Percentiles rank a stretch among this genome's conserved stretches.
Conservation (phyloP, 2,329 filamentous ascomycete genomes). For the Sporothrix variecibatus region DNA sequence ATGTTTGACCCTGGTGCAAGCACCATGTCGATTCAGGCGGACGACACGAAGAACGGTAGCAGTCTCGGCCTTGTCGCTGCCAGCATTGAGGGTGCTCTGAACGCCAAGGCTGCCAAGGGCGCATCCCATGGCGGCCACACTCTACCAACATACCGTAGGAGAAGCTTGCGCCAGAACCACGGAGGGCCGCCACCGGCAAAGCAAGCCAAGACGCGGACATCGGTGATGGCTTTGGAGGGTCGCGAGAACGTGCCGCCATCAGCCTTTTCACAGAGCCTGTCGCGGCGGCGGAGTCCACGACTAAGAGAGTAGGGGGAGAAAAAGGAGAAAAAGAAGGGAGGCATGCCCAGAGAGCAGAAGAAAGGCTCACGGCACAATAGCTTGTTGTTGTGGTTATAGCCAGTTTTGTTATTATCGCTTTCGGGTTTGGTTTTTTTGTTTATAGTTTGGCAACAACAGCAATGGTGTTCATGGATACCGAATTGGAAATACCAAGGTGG, state of each 20-base stretch:
- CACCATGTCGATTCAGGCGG: conserved; percentile 40
- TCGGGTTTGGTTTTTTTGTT: background rate
- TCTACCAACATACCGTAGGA: conserved; percentile 52
- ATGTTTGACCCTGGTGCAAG: conserved; percentile 48
- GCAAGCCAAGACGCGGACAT: conserved; percentile 36
- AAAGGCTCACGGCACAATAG: background rate
- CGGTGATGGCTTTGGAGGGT: conserved; percentile 44
- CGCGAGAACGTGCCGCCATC: conserved; percentile 54
- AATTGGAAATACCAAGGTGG: conserved; percentile 4
- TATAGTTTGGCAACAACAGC: conserved; percentile 6
- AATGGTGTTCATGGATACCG: conserved; percentile 16
- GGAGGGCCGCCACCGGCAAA: conserved; percentile 36
- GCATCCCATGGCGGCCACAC: conserved; percentile 39
- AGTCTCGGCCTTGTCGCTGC: background rate
- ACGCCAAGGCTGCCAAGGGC: background rate
- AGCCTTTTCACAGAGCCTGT: conserved; percentile 49
- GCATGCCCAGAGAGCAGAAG: background rate
- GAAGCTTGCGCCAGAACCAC: conserved; percentile 37
- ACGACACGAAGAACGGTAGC: background rate
- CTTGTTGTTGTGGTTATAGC: background rate
- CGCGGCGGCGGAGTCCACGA: conserved; percentile 58
- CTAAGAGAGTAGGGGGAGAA: conserved; percentile 37
- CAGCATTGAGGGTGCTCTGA: conserved; percentile 5
- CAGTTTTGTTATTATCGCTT: background rate
- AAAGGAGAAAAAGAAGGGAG: too few species aligned